Evolutionary conservation across 768 basidiomycete genomes (phyloP).

Genomic region (Russula lepida): DNA sequence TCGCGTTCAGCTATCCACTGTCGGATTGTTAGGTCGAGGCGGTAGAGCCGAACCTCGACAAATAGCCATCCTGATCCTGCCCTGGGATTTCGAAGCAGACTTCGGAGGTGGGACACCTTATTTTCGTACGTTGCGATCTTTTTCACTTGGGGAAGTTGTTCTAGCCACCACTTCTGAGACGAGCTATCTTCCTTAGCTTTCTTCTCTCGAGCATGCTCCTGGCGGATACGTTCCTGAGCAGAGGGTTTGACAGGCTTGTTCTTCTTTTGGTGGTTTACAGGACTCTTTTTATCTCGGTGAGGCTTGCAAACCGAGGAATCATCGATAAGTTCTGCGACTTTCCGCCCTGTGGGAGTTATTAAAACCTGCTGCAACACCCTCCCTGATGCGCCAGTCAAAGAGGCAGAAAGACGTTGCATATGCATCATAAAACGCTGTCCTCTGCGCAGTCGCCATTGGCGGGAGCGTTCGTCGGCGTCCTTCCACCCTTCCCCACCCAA

Average conservation of each 20-base stretch:
- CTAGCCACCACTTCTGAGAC: slow-evolving; percentile 41
- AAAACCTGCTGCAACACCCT: slow-evolving; percentile 41
- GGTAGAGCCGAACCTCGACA: slow-evolving; percentile 45
- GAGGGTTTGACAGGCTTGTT: slow-evolving; percentile 25
- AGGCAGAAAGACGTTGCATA: slow-evolving; percentile 51
- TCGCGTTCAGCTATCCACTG: slow-evolving; percentile 44
- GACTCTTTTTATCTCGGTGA: neutral
- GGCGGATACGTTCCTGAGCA: slow-evolving; percentile 36
- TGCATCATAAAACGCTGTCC: slow-evolving; percentile 53
- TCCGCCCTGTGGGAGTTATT: slow-evolving; percentile 37
- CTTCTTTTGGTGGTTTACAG: slow-evolving; percentile 26
- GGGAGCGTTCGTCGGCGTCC: slow-evolving; percentile 30
- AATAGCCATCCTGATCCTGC: slow-evolving; percentile 36
- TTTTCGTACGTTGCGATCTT: slow-evolving; percentile 27
- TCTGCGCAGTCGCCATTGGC: slow-evolving; percentile 30
- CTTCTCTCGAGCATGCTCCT: slow-evolving; percentile 35
- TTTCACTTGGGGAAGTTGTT: slow-evolving; percentile 35
- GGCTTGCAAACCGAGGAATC: neutral
- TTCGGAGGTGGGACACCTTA: slow-evolving; percentile 30
- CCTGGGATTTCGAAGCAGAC: slow-evolving; percentile 39
- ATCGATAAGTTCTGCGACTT: slow-evolving; percentile 8
- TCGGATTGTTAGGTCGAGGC: slow-evolving; percentile 42
- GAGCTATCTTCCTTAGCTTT: slow-evolving; percentile 28
- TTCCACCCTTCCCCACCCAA: slow-evolving; percentile 39
- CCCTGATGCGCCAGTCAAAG: slow-evolving; percentile 56